Evolutionary conservation across 345 rosid genomes (phyloP).

Genomic region (Populus euphratica): DNA sequence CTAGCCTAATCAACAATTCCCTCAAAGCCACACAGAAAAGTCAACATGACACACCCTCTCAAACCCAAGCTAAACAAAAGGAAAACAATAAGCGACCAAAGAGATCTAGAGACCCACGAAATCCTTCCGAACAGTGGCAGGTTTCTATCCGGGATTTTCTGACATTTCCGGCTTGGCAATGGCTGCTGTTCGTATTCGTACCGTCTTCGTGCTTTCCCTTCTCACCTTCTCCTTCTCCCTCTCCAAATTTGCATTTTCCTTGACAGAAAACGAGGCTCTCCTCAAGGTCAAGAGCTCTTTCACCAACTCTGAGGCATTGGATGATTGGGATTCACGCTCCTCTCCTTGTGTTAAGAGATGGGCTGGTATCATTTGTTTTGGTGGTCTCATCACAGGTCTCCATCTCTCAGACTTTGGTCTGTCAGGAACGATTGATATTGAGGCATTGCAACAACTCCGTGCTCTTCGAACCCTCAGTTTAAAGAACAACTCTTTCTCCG

Average conservation of each 20-base stretch:
- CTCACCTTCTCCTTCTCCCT: conserved; percentile 13
- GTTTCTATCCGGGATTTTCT: conserved; percentile 22
- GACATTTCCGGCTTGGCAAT: conserved; percentile 35
- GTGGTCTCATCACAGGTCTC: conserved; percentile 16
- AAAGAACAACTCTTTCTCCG: conserved; percentile 20
- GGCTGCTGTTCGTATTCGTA: conserved; percentile 44
- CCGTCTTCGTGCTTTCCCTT: not conserved
- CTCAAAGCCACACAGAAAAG: conserved; percentile 9
- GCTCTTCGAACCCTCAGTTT: conserved; percentile 24
- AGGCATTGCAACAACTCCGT: conserved; percentile 19
- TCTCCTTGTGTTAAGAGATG: conserved; percentile 19
- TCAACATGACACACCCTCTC: conserved; percentile 26
- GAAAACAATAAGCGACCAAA: conserved; percentile 6
- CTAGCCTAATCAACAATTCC: conserved; percentile 31
- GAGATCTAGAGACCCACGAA: conserved; percentile 18
- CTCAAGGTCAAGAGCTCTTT: conserved; percentile 20
- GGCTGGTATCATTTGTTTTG: conserved; percentile 21
- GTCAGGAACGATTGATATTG: conserved; percentile 21
- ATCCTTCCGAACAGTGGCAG: conserved; percentile 49
- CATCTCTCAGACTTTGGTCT: conserved; percentile 20
- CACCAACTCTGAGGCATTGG: conserved; percentile 4
- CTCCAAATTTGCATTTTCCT: conserved; percentile 6
- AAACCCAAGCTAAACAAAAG: conserved; percentile 24
- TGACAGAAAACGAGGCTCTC: conserved; percentile 23
- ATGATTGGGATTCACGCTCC: conserved; percentile 14